Evolutionary conservation across 768 basidiomycete species (phyloP), one percentile per base, ranked within the genome.

Genomic region (Aureoboletus auriporus): DNA sequence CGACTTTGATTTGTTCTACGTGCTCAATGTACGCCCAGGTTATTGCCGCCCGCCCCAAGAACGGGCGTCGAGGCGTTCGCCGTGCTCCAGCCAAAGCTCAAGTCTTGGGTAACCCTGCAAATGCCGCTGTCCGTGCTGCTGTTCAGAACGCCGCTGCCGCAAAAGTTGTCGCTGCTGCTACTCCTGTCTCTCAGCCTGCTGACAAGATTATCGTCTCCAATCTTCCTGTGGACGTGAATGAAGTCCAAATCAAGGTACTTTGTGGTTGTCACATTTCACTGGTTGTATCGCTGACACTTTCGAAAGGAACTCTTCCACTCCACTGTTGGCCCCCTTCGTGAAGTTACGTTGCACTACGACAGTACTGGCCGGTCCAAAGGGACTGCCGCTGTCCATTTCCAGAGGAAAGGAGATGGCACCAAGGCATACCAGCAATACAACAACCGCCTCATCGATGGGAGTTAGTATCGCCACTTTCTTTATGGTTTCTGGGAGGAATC

Each of bases 391-490:
- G 86, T 99, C 49, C 75, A 82, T 58, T 98, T 98, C 78, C 74
- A 76, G 59, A 81, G 79, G 61, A 86, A 84, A 62, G 94, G 93
- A 50, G 92, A 94, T 62, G 96, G 86, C 50, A 83, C 83, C 66
- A 91, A 86, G 77, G 96, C 96, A 3, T 93, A 84, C 70, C 79
- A 87, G 60, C 82, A 90, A 56, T 99, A 98, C 77, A 92, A 99
- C 80, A 91, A 90, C 75, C 87, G 96, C 68, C 88, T 98, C 74
- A 94, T 99, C 83, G 96, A 99, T 86, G 93, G 93, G 77, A 96
- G 96, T 99, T 89, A 93, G 96, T 98, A 89, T 79, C 82, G 75
- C 73, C 77, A 65, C 60, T 67, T 67, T 66, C 62, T 64, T 58
- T 68, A 71, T 59, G 56, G 57, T 67, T 71, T 68, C 58, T 52